phyloP scores from a whole-genome alignment of 2,329 filamentous ascomycete species.

The Penicillium sp. region DNA sequence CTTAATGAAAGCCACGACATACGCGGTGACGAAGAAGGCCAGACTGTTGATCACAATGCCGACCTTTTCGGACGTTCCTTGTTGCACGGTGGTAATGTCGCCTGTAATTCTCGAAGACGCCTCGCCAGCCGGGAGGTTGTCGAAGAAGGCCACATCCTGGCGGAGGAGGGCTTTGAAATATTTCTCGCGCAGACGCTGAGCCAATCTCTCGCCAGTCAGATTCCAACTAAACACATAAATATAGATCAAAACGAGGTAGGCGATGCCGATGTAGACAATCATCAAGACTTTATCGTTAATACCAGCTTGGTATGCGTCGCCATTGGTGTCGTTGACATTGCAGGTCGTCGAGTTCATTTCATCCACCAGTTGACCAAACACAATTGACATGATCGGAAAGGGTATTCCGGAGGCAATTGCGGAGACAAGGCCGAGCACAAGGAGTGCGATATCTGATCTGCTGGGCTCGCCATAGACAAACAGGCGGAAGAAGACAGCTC shows the following conservation, averaged over 20 bases:
- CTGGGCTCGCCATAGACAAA: constrained; percentile 7
- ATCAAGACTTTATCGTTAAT: constrained; percentile 7
- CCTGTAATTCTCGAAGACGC: constrained; percentile 81
- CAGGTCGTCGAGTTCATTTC: constrained; percentile 28
- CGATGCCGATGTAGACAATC: constrained; percentile 67
- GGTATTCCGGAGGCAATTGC: constrained; percentile 30
- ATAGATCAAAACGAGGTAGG: constrained; percentile 67
- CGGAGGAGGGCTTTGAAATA: constrained; percentile 73
- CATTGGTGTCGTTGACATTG: neutral
- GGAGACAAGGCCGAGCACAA: constrained; percentile 17
- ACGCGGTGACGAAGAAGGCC: constrained; percentile 73
- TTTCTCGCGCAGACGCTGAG: constrained; percentile 65
- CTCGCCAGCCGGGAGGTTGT: constrained; percentile 78
- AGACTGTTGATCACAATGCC: constrained; percentile 64
- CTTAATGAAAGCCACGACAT: constrained; percentile 75
- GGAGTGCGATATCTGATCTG: constrained; percentile 2
- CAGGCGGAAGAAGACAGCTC: constrained; percentile 1
- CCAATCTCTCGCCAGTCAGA: constrained; percentile 69
- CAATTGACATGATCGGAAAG: constrained; percentile 29
- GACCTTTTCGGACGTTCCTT: constrained; percentile 80
- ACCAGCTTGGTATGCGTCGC: constrained; percentile 1
- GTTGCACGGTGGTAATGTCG: constrained; percentile 80
- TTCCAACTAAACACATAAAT: constrained; percentile 79
- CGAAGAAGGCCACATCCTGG: constrained; percentile 82
- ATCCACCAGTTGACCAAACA: constrained; percentile 32